Conservation (phyloP, 2,329 filamentous ascomycete genomes). For the Cytospora paraplurivora region DNA sequence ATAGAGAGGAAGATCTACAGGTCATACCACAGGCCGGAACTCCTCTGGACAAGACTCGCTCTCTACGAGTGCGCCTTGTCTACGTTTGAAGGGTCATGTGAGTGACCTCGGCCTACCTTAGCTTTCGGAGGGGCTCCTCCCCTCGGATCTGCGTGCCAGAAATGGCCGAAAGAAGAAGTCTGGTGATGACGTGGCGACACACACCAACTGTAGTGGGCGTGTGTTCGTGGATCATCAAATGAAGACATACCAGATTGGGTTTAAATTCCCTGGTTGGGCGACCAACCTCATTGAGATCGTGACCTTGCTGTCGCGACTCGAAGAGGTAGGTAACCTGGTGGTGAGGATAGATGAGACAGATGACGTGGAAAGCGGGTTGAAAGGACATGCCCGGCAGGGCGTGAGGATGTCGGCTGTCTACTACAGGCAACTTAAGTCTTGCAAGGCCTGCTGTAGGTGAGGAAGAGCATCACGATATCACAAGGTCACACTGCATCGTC, state of each 20-base stretch:
- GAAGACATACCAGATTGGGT: conserved; percentile 19
- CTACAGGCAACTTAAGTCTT: too few relatives aligned
- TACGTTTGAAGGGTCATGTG: neutral
- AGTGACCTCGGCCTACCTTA: neutral
- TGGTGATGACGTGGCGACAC: conserved; percentile 8
- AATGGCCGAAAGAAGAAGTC: conserved; percentile 10
- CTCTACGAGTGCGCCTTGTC: neutral
- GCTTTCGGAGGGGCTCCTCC: neutral
- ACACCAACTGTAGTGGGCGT: neutral
- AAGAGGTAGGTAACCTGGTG: conserved; percentile 15
- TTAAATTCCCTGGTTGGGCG: conserved; percentile 24
- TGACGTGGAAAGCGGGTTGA: neutral
- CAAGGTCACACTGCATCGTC: too few relatives aligned
- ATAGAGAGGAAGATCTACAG: neutral
- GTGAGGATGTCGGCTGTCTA: too few relatives aligned
- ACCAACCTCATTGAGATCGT: conserved; percentile 27
- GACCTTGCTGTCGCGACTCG: conserved; percentile 24
- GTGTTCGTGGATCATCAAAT: conserved; percentile 2
- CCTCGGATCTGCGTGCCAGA: conserved; percentile 8
- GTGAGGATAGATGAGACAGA: neutral
- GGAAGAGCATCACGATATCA: too few relatives aligned
- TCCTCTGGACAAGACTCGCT: neutral
- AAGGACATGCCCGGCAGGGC: neutral
- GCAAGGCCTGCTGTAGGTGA: too few relatives aligned
- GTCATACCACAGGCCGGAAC: conserved; percentile 8